Conservation (phyloP, 768 basidiomycete genomes). For the Suillus subalutaceus region DNA sequence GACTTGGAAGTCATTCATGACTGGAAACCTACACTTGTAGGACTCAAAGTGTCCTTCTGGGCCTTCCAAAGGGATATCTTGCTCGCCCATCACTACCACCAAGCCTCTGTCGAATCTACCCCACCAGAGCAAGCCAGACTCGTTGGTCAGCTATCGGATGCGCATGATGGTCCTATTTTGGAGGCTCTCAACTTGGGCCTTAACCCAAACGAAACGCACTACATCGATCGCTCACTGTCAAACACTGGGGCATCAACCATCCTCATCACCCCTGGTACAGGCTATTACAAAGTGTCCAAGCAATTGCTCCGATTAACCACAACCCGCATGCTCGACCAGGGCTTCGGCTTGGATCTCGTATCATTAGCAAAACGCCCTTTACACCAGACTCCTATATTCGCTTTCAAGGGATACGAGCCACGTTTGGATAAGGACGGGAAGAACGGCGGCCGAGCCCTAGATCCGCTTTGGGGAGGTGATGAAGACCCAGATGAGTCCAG, state of each 20-base stretch:
- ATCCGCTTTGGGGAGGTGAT: slow-evolving; percentile 78
- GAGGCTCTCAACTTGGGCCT: slow-evolving; percentile 93
- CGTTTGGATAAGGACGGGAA: slow-evolving; percentile 53
- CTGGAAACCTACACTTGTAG: slow-evolving; percentile 86
- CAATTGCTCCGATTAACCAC: slow-evolving; percentile 89
- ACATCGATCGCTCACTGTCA: slow-evolving; percentile 91
- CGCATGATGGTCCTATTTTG: slow-evolving; percentile 93
- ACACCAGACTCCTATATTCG: slow-evolving; percentile 92
- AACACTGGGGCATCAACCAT: slow-evolving; percentile 85
- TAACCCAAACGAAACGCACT: slow-evolving; percentile 92
- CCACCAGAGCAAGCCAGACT: slow-evolving; percentile 59
- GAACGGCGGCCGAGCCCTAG: slow-evolving; percentile 49
- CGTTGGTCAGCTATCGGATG: slow-evolving; percentile 78
- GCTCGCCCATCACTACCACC: slow-evolving; percentile 86
- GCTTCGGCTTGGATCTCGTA: slow-evolving; percentile 86
- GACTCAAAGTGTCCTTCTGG: slow-evolving; percentile 88
- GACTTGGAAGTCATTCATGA: slow-evolving; percentile 88
- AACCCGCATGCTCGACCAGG: slow-evolving; percentile 91
- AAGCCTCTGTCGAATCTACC: slow-evolving; percentile 54
- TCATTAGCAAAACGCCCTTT: slow-evolving; percentile 89
- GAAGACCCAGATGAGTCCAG: slow-evolving; percentile 43
- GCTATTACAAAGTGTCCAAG: slow-evolving; percentile 92
- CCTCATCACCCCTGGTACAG: slow-evolving; percentile 91
- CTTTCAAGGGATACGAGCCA: slow-evolving; percentile 74
- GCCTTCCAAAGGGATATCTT: slow-evolving; percentile 91